Evolutionary conservation across 1,139 yeast species (phyloP), one percentile per base, ranked within the genome.

Genomic region (Candida glucosophila): DNA sequence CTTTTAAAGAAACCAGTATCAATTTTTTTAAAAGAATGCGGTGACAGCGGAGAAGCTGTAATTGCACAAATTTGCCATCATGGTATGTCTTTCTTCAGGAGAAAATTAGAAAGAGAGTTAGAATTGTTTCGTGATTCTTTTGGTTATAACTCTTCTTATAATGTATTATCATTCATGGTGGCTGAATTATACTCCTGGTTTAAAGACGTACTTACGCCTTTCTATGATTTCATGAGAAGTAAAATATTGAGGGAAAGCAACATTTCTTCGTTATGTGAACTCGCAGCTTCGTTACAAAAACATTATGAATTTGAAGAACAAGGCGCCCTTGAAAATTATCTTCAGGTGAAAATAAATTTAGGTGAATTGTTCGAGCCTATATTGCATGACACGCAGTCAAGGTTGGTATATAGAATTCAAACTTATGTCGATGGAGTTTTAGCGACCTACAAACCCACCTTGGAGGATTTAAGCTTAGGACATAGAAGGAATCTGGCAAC

Each of bases 361-460:
- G 19, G 10, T 6, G 7, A 28, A 28, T 13, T 4, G 16, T 6
- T 52, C 73, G 11, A 64, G 73, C 34, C 65, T 67, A 67, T 86
- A 8, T 51, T 81, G 13, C 73, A 74, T 31, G 95, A 82, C 40
- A 73, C 78, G 2, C 96, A 88, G 49, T 67, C 85, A 3, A 60
- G 95, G 31, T 58, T 88, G 22, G 77, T 85, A 2, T 82, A 86
- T 50, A 62, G 90, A 39, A 77, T 81, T 5, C 93, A 85, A 43
- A 64, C 71, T 6, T 77, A 70, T 39, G 72, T 81, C 20, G 92
- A 81, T 37, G 67, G 70, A 20, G 77, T 74, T 31, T 14, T 59
- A 56, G 67, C 73, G 16, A 69, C 67, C 21, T 83, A 80, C 43
- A 71, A 62, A 35, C 86, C 92, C 1, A 67, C 70, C 3, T 67